These are phyloP conservation scores for Neocucurbitaria cava DNA, from an alignment of 2,329 filamentous ascomycete species.

Conservation along the genomic window DNA sequence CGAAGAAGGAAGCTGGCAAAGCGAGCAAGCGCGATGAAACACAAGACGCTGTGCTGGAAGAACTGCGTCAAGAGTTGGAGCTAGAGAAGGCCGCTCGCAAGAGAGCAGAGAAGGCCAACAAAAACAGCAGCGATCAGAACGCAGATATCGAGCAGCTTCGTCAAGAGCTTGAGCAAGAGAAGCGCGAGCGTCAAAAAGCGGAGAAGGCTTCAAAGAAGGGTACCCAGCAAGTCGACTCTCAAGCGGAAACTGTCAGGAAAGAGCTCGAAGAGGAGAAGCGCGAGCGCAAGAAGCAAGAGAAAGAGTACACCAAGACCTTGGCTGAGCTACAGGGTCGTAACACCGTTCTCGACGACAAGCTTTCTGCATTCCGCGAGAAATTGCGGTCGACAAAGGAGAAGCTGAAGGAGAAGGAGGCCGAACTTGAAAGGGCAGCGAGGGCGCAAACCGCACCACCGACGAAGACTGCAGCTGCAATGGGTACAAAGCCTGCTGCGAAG, in stretches of 20 bases:
- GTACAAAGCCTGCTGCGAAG: constrained; percentile 47
- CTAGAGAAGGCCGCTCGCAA: constrained; percentile 49
- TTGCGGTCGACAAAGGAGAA: constrained; percentile 73
- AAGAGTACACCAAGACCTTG: constrained; percentile 62
- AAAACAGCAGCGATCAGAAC: constrained; percentile 35
- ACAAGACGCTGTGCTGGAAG: constrained; percentile 39
- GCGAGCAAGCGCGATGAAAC: constrained; percentile 46
- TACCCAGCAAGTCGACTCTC: constrained; percentile 50
- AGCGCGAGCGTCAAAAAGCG: constrained; percentile 33
- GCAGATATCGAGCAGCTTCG: constrained; percentile 39
- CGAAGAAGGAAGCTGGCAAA: constrained; percentile 41
- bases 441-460: constrained; percentile 48
- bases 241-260: constrained; percentile 57
- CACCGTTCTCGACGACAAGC: constrained; percentile 71
- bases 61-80: constrained; percentile 48
- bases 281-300: constrained; percentile 60
- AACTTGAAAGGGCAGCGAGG: constrained; percentile 54
- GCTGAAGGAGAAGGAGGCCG: constrained; percentile 69
- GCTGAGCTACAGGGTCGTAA: constrained; percentile 68
- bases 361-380: constrained; percentile 74
- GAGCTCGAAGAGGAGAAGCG: constrained; percentile 60
- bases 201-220: constrained; percentile 47
- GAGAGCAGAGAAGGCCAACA: constrained; percentile 43
- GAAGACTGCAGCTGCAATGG: constrained; percentile 37
- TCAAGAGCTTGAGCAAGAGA: constrained; percentile 53